Percentiles rank a stretch among this genome's conserved stretches.
Evolutionary conservation across 306 rosid species (phyloP).

Genomic region (Arachis stenosperma): DNA sequence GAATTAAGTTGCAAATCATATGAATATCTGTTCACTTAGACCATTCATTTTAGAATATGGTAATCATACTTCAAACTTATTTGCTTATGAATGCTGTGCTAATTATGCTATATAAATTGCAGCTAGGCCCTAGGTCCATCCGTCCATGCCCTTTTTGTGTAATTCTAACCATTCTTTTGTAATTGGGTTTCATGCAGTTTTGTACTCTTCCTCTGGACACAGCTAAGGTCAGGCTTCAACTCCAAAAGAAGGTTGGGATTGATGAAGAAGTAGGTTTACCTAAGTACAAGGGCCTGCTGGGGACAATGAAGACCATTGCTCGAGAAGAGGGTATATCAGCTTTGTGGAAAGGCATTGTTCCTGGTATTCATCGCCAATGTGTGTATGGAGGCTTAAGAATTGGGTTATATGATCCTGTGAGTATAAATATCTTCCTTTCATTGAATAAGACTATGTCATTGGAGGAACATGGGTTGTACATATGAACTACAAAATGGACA

Average conservation of each 20-base stretch:
- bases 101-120: conserved; percentile 5
- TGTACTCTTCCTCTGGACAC: conserved; percentile 95
- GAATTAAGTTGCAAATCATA: not conserved
- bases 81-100: not conserved
- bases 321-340: conserved; percentile 91
- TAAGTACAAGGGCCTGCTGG: conserved; percentile 77
- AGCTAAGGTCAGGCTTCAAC: conserved; percentile 98
- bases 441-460: conserved; percentile 39
- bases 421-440: conserved; percentile 48
- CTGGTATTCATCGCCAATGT: conserved; percentile 96
- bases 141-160: not conserved
- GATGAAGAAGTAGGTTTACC: conserved; percentile 57
- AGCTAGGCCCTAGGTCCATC: not conserved
- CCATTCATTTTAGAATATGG: not conserved
- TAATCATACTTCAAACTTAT: not conserved
- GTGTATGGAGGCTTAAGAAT: conserved; percentile 96
- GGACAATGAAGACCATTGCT: conserved; percentile 77
- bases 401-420: conserved; percentile 96
- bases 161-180: conserved; percentile 34
- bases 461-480: conserved; percentile 46
- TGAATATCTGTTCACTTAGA: not conserved
- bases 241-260: conserved; percentile 65
- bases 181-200: conserved; percentile 53
- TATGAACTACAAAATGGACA: conserved; percentile 61
- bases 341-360: conserved; percentile 91